These are phyloP conservation scores for Lentinula sp. DNA, from an alignment of 768 basidiomycete genomes.

Conservation along the genomic window DNA sequence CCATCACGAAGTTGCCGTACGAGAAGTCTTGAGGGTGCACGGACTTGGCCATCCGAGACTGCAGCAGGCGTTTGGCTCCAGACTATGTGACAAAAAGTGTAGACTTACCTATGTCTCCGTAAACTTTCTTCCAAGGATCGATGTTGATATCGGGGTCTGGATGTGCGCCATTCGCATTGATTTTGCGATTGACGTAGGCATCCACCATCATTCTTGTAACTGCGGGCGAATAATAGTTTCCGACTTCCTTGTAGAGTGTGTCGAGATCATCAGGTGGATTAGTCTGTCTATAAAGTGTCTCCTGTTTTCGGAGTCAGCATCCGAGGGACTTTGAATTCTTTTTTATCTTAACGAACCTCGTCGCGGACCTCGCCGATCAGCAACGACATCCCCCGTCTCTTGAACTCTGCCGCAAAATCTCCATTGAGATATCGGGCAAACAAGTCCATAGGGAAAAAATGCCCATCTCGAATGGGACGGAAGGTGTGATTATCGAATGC, in stretches of 20 bases:
- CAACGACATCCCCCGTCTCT: background rate
- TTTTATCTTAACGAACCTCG: background rate
- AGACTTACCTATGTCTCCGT: conserved; percentile 6
- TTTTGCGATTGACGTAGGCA: conserved; percentile 2
- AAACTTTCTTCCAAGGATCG: conserved; percentile 8
- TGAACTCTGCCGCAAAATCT: conserved; percentile 7
- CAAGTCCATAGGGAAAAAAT: conserved; percentile 5
- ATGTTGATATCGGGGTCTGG: conserved; percentile 6
- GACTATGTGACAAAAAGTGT: background rate
- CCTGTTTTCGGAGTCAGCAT: background rate
- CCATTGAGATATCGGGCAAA: conserved; percentile 3
- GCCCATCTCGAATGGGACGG: conserved; percentile 5
- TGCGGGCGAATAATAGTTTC: conserved; percentile 8
- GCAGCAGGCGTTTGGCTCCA: background rate
- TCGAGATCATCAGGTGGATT: conserved; percentile 4
- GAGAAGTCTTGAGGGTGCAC: conserved; percentile 6
- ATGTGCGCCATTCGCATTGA: conserved; percentile 4
- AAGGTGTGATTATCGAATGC: conserved; percentile 4
- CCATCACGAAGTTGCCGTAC: conserved; percentile 2
- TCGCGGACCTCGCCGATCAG: conserved; percentile 7
- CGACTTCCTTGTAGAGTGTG: conserved; percentile 7
- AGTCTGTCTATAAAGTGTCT: conserved; percentile 8
- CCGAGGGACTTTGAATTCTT: background rate
- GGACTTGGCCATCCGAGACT: conserved; percentile 9
- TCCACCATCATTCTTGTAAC: conserved; percentile 4